phyloP scores from a whole-genome alignment of 1,284 basidiomycete species.

The Fomitopsis schrenkii region DNA sequence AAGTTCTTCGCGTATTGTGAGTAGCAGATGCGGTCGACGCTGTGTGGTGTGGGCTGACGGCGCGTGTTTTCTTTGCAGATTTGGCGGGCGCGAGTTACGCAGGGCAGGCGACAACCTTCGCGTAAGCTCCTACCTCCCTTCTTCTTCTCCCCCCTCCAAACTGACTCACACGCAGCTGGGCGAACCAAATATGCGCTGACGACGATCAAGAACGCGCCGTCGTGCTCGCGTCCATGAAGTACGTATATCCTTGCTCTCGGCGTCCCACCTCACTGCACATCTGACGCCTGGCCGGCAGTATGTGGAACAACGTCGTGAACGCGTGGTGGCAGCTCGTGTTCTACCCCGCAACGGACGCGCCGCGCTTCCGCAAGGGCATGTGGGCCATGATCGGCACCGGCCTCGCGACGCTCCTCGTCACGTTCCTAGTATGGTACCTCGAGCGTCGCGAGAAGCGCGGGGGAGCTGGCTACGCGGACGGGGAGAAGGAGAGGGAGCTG shows the following conservation, averaged over 20 bases:
- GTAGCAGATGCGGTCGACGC: conserved; percentile 9
- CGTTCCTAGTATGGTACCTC: conserved; percentile 53
- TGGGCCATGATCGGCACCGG: conserved; percentile 61
- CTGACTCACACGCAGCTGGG: conserved; percentile 41
- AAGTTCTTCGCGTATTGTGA: conserved; percentile 69
- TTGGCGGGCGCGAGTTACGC: conserved; percentile 61
- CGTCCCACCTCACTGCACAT: background rate
- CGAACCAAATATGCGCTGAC: conserved; percentile 66
- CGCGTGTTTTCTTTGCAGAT: conserved; percentile 30
- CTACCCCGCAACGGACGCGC: conserved; percentile 64
- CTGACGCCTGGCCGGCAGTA: conserved; percentile 32
- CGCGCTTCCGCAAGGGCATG: conserved; percentile 59
- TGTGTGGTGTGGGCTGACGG: background rate
- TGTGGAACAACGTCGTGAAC: conserved; percentile 71
- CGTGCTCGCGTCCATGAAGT: conserved; percentile 72
- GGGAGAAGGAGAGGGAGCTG: conserved; percentile 1
- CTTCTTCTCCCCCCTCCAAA: background rate
- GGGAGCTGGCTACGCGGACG: background rate
- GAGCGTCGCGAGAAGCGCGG: conserved; percentile 40
- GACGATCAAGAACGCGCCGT: conserved; percentile 63
- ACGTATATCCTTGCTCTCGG: conserved; percentile 12
- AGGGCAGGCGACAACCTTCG: conserved; percentile 67
- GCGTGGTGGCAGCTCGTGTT: conserved; percentile 70
- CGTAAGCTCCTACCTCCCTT: conserved; percentile 34
- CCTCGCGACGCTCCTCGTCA: conserved; percentile 49